These are phyloP conservation scores for Reutealis trisperma DNA, from an alignment of 345 rosid species.

Conservation along the genomic window DNA sequence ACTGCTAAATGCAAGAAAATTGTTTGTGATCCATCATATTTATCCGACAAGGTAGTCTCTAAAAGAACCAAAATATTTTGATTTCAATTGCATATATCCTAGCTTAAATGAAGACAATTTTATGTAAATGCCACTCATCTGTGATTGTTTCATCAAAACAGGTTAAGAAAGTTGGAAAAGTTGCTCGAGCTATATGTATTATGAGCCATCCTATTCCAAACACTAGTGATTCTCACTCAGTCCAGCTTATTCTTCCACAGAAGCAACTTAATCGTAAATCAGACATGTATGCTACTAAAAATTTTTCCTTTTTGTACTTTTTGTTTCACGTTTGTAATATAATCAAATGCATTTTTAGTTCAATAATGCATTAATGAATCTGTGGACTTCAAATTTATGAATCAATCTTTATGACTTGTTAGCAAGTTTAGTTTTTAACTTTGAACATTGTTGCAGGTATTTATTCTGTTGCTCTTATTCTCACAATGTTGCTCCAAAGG, in stretches of 20 bases:
- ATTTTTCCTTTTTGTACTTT: neutral
- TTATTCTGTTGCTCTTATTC: conserved; percentile 94
- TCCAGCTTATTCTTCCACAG: conserved; percentile 91
- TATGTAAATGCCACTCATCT: neutral
- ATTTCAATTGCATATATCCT: neutral
- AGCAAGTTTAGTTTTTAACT: neutral
- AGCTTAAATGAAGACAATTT: too few species aligned
- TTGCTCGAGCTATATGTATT: conserved; percentile 93
- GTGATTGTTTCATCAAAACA: conserved; percentile 32
- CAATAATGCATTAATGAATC: too few species aligned
- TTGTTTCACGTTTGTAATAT: too few species aligned
- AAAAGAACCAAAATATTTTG: neutral
- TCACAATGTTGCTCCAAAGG: conserved; percentile 91
- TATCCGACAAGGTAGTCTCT: conserved; percentile 66
- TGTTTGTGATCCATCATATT: conserved; percentile 90
- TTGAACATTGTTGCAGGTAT: conserved; percentile 51
- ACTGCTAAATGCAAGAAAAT: conserved; percentile 95
- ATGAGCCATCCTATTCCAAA: conserved; percentile 93
- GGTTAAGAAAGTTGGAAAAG: conserved; percentile 86
- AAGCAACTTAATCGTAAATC: conserved; percentile 93
- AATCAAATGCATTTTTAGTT: too few species aligned
- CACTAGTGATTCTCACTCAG: conserved; percentile 84
- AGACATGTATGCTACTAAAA: conserved; percentile 56
- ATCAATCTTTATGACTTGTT: too few species aligned
- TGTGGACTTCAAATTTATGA: too few species aligned